Evolutionary conservation across 495 filamentous ascomycete species (phyloP).

Genomic region (Cercophora sp.): DNA sequence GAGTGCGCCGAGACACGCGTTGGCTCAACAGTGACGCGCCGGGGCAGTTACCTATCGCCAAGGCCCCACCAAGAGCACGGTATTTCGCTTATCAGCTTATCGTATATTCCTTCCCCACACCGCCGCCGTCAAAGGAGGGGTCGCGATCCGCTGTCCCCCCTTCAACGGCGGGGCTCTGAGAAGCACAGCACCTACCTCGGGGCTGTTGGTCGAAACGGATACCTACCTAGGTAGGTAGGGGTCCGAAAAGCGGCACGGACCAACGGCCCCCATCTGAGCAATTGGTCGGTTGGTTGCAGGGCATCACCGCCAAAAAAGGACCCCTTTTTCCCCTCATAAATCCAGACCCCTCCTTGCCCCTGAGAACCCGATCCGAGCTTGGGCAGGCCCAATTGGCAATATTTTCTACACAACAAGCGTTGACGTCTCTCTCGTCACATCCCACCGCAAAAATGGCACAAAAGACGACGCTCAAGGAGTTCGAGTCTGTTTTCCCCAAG

Average conservation of each 20-base stretch:
- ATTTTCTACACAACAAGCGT: not conserved
- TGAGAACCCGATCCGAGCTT: conserved; percentile 2
- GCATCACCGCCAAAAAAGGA: not conserved
- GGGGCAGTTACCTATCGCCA: not conserved
- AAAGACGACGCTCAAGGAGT: conserved; percentile 70
- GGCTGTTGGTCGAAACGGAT: too few relatives aligned
- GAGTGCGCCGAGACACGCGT: too few relatives aligned
- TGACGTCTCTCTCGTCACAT: not conserved
- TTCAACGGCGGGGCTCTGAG: not conserved
- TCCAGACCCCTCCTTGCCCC: not conserved
- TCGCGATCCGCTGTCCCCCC: not conserved
- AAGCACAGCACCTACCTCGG: too few relatives aligned
- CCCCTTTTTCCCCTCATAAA: conserved; percentile 1
- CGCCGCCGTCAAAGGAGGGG: not conserved
- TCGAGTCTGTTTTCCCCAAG: conserved; percentile 82
- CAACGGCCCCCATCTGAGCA: too few relatives aligned
- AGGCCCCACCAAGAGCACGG: not conserved
- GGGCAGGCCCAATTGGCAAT: not conserved
- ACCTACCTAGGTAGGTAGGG: too few relatives aligned
- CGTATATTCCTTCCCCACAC: not conserved
- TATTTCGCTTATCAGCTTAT: not conserved
- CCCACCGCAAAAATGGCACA: conserved; percentile 50
- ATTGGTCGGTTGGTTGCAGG: not conserved
- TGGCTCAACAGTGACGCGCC: conserved; percentile 1
- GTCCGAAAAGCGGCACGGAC: too few relatives aligned